These are phyloP conservation scores for Beauveria caledonica DNA, from an alignment of 2,329 filamentous ascomycete species.

Conservation along the genomic window DNA sequence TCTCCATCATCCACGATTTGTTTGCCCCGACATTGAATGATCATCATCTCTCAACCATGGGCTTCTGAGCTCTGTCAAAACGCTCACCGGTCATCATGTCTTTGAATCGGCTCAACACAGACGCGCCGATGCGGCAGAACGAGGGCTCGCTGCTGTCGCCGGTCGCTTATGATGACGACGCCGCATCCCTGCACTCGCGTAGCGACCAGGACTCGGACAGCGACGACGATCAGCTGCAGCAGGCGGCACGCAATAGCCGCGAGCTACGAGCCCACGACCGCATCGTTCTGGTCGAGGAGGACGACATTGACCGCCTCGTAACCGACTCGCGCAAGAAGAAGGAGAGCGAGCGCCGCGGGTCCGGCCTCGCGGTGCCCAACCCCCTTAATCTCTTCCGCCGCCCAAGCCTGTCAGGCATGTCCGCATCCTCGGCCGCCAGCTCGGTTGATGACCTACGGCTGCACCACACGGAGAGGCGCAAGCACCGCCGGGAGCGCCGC, in stretches of 20 bases:
- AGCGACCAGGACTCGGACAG: slow-evolving; percentile 69
- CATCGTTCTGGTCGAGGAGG: slow-evolving; percentile 66
- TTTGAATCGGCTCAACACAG: neutral
- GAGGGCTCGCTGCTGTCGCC: slow-evolving; percentile 51
- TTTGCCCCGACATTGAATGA: neutral
- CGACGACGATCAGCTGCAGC: slow-evolving; percentile 63
- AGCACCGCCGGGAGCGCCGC: slow-evolving; percentile 38
- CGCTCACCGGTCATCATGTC: neutral
- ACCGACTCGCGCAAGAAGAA: slow-evolving; percentile 41
- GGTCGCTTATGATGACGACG: slow-evolving; percentile 59
- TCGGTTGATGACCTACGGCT: slow-evolving; percentile 37
- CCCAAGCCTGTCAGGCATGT: slow-evolving; percentile 26
- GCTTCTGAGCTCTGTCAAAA: neutral
- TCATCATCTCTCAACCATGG: slow-evolving; percentile 2
- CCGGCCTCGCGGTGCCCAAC: slow-evolving; percentile 42
- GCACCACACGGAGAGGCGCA: slow-evolving; percentile 35
- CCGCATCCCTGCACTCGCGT: slow-evolving; percentile 55
- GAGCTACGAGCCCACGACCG: slow-evolving; percentile 64
- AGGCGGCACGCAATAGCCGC: slow-evolving; percentile 56
- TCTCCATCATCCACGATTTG: neutral
- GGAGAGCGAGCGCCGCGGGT: slow-evolving; percentile 42
- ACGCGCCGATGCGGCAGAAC: slow-evolving; percentile 11
- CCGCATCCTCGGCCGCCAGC: slow-evolving; percentile 28
- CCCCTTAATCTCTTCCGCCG: slow-evolving; percentile 38
- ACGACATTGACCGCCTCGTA: slow-evolving; percentile 57